phyloP scores from a whole-genome alignment of 2,329 filamentous ascomycete genomes.

The Ilyonectria destructans region DNA sequence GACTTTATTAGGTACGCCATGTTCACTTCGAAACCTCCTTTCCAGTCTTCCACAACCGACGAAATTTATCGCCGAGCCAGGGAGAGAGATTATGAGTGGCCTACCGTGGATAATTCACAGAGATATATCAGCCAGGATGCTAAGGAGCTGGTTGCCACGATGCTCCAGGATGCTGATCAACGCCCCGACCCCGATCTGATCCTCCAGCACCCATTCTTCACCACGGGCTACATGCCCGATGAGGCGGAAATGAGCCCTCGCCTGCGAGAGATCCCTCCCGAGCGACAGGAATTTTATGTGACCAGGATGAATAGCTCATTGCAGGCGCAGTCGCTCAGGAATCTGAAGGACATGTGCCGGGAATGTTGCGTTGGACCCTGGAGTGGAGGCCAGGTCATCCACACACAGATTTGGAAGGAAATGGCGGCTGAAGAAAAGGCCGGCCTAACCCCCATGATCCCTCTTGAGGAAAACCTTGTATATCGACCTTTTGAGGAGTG shows the following conservation, averaged over 20 bases:
- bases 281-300: constrained; percentile 72
- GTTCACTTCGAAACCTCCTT: constrained; percentile 95
- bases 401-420: constrained; percentile 76
- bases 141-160: constrained; percentile 83
- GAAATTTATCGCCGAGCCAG: constrained; percentile 84
- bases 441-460: constrained; percentile 75
- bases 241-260: constrained; percentile 72
- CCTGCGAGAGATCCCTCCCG: constrained; percentile 71
- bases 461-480: constrained; percentile 73
- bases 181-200: constrained; percentile 85
- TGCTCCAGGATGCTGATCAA: constrained; percentile 83
- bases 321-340: constrained; percentile 65
- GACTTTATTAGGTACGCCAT: constrained; percentile 82
- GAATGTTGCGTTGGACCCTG: constrained; percentile 74
- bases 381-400: constrained; percentile 62
- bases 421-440: constrained; percentile 79
- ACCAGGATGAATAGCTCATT: constrained; percentile 63
- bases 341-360: constrained; percentile 71
- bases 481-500: constrained; percentile 77
- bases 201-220: constrained; percentile 86
- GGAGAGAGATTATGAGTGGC: constrained; percentile 86
- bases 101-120: constrained; percentile 74
- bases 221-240: constrained; percentile 80
- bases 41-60: constrained; percentile 91
- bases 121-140: constrained; percentile 83